Evolutionary conservation across 2,329 filamentous ascomycete genomes (phyloP), one percentile per base, ranked within the genome.

Genomic region (Parascedosporium putredinis): DNA sequence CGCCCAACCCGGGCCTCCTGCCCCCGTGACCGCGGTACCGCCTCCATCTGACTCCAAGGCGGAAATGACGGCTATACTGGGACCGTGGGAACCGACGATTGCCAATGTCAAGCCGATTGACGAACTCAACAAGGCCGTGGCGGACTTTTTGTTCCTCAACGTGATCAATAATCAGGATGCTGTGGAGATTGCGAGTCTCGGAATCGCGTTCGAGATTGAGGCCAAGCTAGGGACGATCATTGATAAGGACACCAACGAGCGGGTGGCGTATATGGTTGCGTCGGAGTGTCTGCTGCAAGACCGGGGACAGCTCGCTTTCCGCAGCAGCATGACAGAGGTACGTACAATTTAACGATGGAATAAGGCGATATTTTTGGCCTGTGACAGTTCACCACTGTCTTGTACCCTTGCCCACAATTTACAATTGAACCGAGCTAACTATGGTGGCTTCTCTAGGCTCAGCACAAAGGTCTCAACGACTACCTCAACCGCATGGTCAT

Each of bases 271-370:
- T 8, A 79, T 80, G 5, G 74, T 93, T 4, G 65, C 75, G 20
- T 83, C 86, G 1, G 86, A 93, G 62, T 84, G 79, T 45, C 70
- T 94, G 5, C 65, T 95, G 18, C 71, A 73, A 44, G 75, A 80
- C 27, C 76, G 73, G 22, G 71, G 73, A 27, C 75, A 78, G 42
- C 73, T 85, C 25, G 75, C 75, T 0, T 98, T 97, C 60, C 80
- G 83, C 58, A 96, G 89, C 61, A 87, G 82, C 54, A 96, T 97
- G 91, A 90, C 86, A 4, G 81, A 89, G 70, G 88, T 93, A 70
- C 65, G 78, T 67, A 7, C 12, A n/a, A 6, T 14, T 18, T 34
- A 20, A 6, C 4, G n/a, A 33, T 14, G 31, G 12, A 5, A 34
- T 18, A 40, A 6, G 14, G 4, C 2, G 18, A 20, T 46, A 1